Conservation (phyloP, 768 basidiomycete genomes). For the Lactifluus subvellereus region DNA sequence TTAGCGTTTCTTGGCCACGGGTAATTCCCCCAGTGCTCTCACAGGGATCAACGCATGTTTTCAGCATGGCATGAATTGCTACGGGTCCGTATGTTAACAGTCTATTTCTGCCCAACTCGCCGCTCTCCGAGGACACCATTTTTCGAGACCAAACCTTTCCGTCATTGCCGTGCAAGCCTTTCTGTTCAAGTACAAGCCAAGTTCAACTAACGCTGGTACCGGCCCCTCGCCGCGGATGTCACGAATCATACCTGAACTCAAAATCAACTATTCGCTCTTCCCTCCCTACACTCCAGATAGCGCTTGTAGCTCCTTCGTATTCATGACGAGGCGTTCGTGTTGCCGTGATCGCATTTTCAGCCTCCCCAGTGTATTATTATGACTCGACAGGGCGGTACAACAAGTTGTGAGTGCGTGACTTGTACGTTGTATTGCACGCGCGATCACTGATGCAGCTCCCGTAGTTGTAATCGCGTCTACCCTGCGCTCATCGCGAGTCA, state of each 20-base stretch:
- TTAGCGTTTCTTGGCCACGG: conserved; percentile 24
- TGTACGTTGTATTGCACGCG: neutral
- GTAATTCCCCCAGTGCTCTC: neutral
- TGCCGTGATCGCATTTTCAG: neutral
- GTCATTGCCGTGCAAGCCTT: neutral
- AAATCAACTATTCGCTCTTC: neutral
- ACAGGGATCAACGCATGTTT: neutral
- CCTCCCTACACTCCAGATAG: neutral
- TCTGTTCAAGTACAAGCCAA: neutral
- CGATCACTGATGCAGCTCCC: neutral
- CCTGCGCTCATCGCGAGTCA: neutral
- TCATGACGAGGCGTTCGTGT: neutral
- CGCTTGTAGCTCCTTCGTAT: neutral
- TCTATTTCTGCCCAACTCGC: neutral
- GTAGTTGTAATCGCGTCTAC: neutral
- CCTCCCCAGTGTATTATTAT: neutral
- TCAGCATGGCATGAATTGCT: conserved; percentile 4
- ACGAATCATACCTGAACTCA: neutral
- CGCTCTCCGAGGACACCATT: neutral
- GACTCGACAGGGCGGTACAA: neutral
- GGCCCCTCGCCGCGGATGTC: neutral
- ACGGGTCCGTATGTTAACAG: neutral
- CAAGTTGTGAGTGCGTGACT: neutral
- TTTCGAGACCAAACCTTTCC: neutral
- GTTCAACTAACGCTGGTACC: too few relatives aligned